These are phyloP conservation scores for Kodamaea arcana DNA, from an alignment of 1,139 yeast genomes.

Conservation along the genomic window DNA sequence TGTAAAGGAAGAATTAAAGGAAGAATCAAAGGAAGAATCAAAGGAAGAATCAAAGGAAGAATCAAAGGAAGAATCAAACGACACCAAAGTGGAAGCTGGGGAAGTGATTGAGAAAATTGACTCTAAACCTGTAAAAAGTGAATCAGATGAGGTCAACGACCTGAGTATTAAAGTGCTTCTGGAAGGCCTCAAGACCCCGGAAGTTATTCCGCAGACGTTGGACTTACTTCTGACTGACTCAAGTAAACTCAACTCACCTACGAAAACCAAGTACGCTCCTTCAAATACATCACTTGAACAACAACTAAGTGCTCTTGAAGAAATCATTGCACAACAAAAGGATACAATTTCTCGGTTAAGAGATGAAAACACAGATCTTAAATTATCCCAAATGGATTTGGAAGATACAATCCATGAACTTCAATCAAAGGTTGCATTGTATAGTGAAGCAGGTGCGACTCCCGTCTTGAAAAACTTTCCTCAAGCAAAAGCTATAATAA, in stretches of 20 bases:
- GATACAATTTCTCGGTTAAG: conserved; percentile 36
- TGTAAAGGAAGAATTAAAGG: conserved; percentile 1
- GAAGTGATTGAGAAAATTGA: not conserved
- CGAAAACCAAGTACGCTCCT: conserved; percentile 8
- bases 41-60: conserved; percentile 5
- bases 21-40: conserved; percentile 1
- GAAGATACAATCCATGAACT: conserved; percentile 30
- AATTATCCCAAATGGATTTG: conserved; percentile 46
- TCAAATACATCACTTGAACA: conserved; percentile 4
- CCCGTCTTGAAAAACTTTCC: conserved; percentile 9
- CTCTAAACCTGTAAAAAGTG: not conserved
- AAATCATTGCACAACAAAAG: conserved; percentile 24
- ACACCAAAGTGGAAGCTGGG: not conserved
- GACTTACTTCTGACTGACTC: no score
- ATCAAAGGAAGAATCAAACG: not conserved
- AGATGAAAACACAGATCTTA: conserved; percentile 44
- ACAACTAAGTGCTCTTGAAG: conserved; percentile 13
- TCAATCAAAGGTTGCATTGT: conserved; percentile 17
- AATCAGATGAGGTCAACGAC: not conserved
- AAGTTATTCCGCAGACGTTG: not conserved
- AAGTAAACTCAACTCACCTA: no score
- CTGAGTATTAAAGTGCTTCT: not conserved
- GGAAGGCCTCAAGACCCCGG: not conserved
- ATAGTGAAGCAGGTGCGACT: conserved; percentile 7
- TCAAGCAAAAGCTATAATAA: conserved; percentile 35